Percentiles rank a stretch among this genome's conserved stretches.
Conservation (phyloP, 805 yeast genomes). For the Monosporozyma yasuniensis region DNA sequence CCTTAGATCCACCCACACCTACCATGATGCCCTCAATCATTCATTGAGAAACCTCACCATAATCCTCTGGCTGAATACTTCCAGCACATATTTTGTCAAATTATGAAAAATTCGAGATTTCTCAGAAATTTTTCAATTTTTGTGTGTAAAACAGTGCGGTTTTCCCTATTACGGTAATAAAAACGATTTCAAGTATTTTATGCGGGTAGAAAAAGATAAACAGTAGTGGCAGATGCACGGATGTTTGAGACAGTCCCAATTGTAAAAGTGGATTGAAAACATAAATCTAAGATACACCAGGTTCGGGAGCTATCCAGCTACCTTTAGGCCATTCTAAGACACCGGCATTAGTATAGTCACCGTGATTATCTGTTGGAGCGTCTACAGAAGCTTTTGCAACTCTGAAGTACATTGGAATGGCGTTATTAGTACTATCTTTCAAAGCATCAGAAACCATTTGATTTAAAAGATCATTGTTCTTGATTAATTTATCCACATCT, state of each 20-base stretch:
- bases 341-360: conserved; percentile 65
- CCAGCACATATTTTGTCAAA: not conserved
- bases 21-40: not conserved
- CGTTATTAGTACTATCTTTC: conserved; percentile 19
- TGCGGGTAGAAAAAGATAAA: not conserved
- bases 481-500: conserved; percentile 32
- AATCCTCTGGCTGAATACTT: not conserved
- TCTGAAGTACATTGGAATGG: conserved; percentile 39
- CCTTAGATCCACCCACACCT: not conserved
- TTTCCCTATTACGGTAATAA: not conserved
- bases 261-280: not conserved
- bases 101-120: not conserved
- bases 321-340: conserved; percentile 52
- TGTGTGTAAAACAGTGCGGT: not conserved
- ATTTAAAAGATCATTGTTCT: conserved; percentile 24
- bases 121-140: not conserved
- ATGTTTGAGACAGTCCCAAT: not conserved
- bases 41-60: not conserved
- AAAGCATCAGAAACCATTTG: conserved; percentile 29
- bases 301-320: conserved; percentile 39
- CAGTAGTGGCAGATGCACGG: not conserved
- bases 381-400: conserved; percentile 43
- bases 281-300: conserved; percentile 39
- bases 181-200: not conserved
- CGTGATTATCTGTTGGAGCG: conserved; percentile 31